These are phyloP conservation scores for Arthonia radiata DNA, from an alignment of 495 filamentous ascomycete species.

Conservation along the genomic window DNA sequence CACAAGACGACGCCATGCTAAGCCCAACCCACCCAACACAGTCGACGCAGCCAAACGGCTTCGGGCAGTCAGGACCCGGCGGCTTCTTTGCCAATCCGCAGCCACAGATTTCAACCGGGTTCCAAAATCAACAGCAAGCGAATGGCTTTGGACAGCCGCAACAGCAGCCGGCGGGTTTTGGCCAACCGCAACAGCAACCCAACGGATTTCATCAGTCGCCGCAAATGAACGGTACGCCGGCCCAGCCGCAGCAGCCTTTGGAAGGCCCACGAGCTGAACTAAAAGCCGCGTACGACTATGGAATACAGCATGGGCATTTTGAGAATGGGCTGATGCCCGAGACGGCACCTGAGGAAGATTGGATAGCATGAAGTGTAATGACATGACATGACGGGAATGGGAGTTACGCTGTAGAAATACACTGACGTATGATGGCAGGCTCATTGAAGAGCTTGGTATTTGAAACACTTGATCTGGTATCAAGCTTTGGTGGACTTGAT, in stretches of 20 bases:
- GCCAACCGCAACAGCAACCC: conserved; percentile 4
- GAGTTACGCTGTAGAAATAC: too few species aligned
- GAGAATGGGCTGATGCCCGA: conserved; percentile 37
- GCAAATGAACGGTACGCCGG: not conserved
- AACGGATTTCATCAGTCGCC: conserved; percentile 3
- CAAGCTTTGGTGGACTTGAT: too few species aligned
- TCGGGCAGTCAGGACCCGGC: conserved; percentile 4
- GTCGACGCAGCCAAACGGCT: conserved; percentile 2
- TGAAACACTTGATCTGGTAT: too few species aligned
- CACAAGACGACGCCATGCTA: too few species aligned
- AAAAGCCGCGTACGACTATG: conserved; percentile 30
- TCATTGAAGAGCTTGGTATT: too few species aligned
- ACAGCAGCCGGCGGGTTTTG: not conserved
- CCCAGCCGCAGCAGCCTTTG: conserved; percentile 5
- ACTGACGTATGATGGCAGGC: too few species aligned
- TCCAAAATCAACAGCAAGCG: conserved; percentile 1
- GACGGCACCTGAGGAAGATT: conserved; percentile 48
- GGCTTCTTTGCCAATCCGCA: conserved; percentile 5
- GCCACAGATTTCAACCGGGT: conserved; percentile 5
- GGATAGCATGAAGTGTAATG: too few species aligned
- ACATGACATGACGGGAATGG: too few species aligned
- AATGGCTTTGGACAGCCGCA: not conserved
- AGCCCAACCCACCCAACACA: conserved; percentile 2
- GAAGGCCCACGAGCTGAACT: conserved; percentile 19
- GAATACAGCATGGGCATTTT: conserved; percentile 36